phyloP scores from a whole-genome alignment of 805 yeast genomes.

The Debaryomyces hansenii region DNA sequence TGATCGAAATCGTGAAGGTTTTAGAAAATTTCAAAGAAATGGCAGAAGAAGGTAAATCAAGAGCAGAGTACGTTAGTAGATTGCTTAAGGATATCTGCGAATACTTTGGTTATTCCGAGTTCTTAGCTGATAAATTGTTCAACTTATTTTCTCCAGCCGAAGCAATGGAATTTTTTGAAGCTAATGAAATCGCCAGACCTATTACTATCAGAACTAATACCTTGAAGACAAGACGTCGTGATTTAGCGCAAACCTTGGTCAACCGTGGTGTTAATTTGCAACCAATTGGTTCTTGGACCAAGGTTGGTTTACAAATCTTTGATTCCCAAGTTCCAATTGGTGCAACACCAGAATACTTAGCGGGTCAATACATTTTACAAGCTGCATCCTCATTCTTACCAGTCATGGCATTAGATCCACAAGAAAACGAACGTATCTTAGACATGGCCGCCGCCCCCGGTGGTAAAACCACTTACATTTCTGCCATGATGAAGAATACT shows the following conservation, averaged over 20 bases:
- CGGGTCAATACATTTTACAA: constrained; percentile 96
- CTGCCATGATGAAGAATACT: constrained; percentile 97
- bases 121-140: constrained; percentile 91
- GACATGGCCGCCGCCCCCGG: constrained; percentile 99
- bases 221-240: constrained; percentile 89
- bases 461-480: constrained; percentile 93
- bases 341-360: constrained; percentile 97
- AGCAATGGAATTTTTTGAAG: constrained; percentile 97
- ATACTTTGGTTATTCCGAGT: constrained; percentile 90
- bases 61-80: constrained; percentile 79
- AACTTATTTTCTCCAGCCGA: constrained; percentile 90
- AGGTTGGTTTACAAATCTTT: constrained; percentile 94
- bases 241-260: constrained; percentile 89
- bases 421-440: constrained; percentile 89
- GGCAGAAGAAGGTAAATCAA: constrained; percentile 82
- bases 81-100: constrained; percentile 82
- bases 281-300: constrained; percentile 97
- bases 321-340: constrained; percentile 99
- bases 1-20: constrained; percentile 92
- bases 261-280: constrained; percentile 96
- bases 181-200: constrained; percentile 96
- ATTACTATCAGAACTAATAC: constrained; percentile 98
- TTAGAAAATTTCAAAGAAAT: constrained; percentile 82
- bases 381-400: constrained; percentile 99
- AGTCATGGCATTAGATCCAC: constrained; percentile 97